phyloP scores from a whole-genome alignment of 2,329 filamentous ascomycete genomes.

The Aspergillus unguis region DNA sequence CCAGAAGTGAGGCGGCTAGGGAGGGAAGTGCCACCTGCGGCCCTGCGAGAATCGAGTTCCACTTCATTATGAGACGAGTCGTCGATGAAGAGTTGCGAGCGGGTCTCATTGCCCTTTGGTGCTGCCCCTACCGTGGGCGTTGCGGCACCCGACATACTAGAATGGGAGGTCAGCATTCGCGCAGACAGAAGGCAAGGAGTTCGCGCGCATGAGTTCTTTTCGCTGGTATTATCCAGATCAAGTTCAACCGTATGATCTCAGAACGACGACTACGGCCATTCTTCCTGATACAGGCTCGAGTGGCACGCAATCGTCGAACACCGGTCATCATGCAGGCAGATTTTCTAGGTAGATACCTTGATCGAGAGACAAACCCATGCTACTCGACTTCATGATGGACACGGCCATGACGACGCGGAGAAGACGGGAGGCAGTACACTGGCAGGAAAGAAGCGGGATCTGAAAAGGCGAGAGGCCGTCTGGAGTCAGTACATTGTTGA shows the following conservation, averaged over 20 bases:
- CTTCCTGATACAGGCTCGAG: background rate
- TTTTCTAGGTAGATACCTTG: slow-evolving; percentile 43
- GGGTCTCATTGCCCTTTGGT: slow-evolving; percentile 20
- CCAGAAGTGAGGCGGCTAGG: slow-evolving; percentile 29
- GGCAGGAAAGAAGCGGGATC: slow-evolving; percentile 16
- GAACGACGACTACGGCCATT: slow-evolving; percentile 28
- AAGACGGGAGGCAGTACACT: slow-evolving; percentile 28
- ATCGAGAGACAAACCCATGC: slow-evolving; percentile 38
- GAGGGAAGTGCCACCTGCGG: slow-evolving; percentile 13
- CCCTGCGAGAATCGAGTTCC: slow-evolving; percentile 10
- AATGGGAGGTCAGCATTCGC: slow-evolving; percentile 21
- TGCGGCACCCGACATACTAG: slow-evolving; percentile 34
- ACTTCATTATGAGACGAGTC: slow-evolving; percentile 18
- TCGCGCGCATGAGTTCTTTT: slow-evolving; percentile 43
- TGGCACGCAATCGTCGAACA: slow-evolving; percentile 31
- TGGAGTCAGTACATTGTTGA: slow-evolving; percentile 8
- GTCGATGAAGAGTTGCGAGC: slow-evolving; percentile 13
- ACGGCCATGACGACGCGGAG: slow-evolving; percentile 19
- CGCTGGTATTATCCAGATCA: slow-evolving; percentile 47
- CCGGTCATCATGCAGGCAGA: slow-evolving; percentile 41
- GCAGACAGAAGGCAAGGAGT: slow-evolving; percentile 10
- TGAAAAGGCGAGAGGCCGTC: background rate
- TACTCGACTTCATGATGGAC: slow-evolving; percentile 40
- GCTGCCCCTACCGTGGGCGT: slow-evolving; percentile 27
- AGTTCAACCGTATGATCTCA: slow-evolving; percentile 47